A percentile compares a stretch with the other conserved stretches of the same genome.
Evolutionary conservation across 2,329 filamentous ascomycete genomes (phyloP).

Genomic region (Neonectria coccinea): DNA sequence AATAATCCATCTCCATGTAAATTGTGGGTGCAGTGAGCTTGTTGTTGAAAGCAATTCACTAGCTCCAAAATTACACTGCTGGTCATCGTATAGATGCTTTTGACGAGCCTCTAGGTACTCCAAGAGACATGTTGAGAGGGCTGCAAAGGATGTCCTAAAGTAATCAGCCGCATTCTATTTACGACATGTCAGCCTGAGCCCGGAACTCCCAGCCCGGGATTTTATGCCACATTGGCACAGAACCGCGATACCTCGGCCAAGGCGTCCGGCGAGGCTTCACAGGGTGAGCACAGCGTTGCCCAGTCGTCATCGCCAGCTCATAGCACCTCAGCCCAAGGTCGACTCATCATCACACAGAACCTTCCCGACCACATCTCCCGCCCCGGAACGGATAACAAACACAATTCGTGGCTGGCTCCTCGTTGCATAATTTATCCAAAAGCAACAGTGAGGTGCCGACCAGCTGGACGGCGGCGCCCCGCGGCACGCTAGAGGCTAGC

Average conservation of each 20-base stretch:
- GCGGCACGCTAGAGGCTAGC: slow-evolving; percentile 37
- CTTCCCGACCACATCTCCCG: background rate
- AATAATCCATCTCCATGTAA: background rate
- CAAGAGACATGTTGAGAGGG: background rate
- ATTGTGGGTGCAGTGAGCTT: background rate
- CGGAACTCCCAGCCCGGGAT: background rate
- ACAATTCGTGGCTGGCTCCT: background rate
- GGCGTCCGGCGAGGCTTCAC: background rate
- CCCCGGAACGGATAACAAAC: no score
- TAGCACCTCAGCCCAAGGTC: background rate
- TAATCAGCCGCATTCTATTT: no score
- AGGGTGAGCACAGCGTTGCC: background rate
- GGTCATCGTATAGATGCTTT: background rate
- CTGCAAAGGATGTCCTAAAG: background rate
- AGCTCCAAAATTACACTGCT: background rate
- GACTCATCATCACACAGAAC: background rate
- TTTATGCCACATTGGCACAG: background rate
- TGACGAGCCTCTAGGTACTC: background rate
- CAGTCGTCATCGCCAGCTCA: slow-evolving; percentile 5
- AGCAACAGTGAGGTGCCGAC: background rate
- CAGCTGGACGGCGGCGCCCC: slow-evolving; percentile 14
- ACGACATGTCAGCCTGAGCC: background rate
- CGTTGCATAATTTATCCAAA: background rate
- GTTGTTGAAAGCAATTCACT: background rate
- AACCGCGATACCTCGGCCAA: background rate